Evolutionary conservation across 495 filamentous ascomycete species (phyloP), one percentile per base, ranked within the genome.

Genomic region (Penicillium atrosanguineum): DNA sequence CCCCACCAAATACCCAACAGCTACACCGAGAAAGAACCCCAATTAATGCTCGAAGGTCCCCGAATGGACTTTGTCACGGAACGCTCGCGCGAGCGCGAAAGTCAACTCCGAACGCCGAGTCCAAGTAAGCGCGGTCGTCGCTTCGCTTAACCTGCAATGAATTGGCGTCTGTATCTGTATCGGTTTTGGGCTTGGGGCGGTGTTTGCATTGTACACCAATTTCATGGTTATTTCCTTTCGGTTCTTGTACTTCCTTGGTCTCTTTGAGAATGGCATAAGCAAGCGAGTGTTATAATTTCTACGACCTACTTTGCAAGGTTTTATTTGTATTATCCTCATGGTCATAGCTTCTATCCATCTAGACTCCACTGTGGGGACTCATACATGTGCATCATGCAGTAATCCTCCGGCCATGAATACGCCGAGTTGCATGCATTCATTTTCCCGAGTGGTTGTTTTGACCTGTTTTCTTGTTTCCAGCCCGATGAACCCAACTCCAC

Each of bases 51-150:
- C 6, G 74, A 75, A 26, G 64, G 69, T 34, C 55, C 67, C 1
- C 63, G 54, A 4, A 64, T 65, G 57, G 63, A 64, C 23, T 73
- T 68, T 50, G 62, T 69, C 28, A 68, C 62, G 0, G 71, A 70
- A 38, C 69, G 72, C 28, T 67, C 57, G 44, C 71, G 69, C 19
- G 70, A 72, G 25, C 70, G 72, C 6, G 63, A 71, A 25, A 56
- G 52, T 2, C 68, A 70, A 36, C 56, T 70, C 38, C 70, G 69
- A 20, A 72, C 67, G 8, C 72, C 74, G 19, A 77, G 74, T 50
- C 72, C 74, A 1, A 55, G 60, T 15, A 76, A 77, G 50, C 62
- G 69, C 7, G 56, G 52, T 31, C 55, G 71, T 43, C 66, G 59
- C 26, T 65, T 73, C 40, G 39, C 59, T 21, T 67, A 56, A 52